phyloP scores from a whole-genome alignment of 1,284 basidiomycete genomes.

The Tranzscheliella williamsii region DNA sequence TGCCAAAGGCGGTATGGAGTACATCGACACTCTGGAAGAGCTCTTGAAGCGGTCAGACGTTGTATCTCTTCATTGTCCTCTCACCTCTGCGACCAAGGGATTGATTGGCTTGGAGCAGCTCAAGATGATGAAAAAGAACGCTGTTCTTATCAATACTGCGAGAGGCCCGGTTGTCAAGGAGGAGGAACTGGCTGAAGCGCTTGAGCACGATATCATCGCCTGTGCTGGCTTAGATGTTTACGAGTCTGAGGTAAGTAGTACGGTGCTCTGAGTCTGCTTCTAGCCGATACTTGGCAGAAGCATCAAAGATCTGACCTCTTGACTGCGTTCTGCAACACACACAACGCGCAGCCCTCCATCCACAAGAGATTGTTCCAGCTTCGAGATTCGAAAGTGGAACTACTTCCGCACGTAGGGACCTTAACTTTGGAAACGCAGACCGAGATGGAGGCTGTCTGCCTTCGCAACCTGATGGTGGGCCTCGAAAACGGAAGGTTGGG shows the following conservation, averaged over 20 bases:
- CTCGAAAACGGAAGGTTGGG: conserved; percentile 51
- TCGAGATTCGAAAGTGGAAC: conserved; percentile 32
- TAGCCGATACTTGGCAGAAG: too few relatives aligned
- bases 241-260: conserved; percentile 38
- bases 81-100: conserved; percentile 61
- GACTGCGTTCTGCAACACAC: not conserved
- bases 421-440: conserved; percentile 59
- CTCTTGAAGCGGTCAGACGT: conserved; percentile 63
- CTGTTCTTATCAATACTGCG: conserved; percentile 64
- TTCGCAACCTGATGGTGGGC: conserved; percentile 55
- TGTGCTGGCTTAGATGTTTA: conserved; percentile 86
- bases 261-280: too few relatives aligned
- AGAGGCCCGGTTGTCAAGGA: conserved; percentile 65
- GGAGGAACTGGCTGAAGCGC: conserved; percentile 43
- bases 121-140: conserved; percentile 58
- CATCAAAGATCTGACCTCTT: not conserved
- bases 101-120: conserved; percentile 62
- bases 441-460: conserved; percentile 60
- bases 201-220: conserved; percentile 38
- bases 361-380: conserved; percentile 37
- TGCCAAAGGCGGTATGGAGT: conserved; percentile 43
- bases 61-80: conserved; percentile 64
- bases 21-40: conserved; percentile 58
- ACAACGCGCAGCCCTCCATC: conserved; percentile 44
- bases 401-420: conserved; percentile 55